These are phyloP conservation scores for Datura wrightii DNA, from an alignment of 257 asterid genomes.

Conservation along the genomic window DNA sequence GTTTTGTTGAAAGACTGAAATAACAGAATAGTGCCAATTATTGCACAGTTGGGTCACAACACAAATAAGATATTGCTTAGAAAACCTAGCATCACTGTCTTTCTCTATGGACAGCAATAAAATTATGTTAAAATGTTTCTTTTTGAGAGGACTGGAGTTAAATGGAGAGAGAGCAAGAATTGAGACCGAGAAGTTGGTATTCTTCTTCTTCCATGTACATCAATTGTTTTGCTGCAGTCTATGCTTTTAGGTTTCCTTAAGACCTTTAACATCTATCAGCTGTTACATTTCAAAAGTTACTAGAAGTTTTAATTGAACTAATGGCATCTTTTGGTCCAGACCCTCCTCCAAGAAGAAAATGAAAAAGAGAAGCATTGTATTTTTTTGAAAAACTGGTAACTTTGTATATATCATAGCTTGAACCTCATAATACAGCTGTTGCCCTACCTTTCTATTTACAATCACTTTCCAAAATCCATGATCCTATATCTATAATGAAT, in stretches of 20 bases:
- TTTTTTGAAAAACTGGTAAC: too few relatives aligned
- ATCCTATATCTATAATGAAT: too few relatives aligned
- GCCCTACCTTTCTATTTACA: too few relatives aligned
- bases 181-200: not conserved
- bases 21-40: not conserved
- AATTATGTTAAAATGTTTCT: not conserved
- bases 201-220: not conserved
- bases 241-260: not conserved
- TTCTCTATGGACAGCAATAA: not conserved
- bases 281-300: not conserved
- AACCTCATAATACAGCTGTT: too few relatives aligned
- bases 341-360: not conserved
- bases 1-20: not conserved
- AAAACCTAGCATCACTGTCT: not conserved
- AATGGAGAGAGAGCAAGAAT: constrained; percentile 17
- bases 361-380: not conserved
- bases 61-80: not conserved
- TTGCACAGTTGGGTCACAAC: not conserved
- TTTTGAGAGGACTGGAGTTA: not conserved
- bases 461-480: too few relatives aligned
- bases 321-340: not conserved
- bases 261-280: not conserved
- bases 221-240: not conserved
- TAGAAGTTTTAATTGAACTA: constrained; percentile 12
- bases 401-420: too few relatives aligned